phyloP scores from a whole-genome alignment of 805 yeast species.

The Zygotorulaspora sp. region DNA sequence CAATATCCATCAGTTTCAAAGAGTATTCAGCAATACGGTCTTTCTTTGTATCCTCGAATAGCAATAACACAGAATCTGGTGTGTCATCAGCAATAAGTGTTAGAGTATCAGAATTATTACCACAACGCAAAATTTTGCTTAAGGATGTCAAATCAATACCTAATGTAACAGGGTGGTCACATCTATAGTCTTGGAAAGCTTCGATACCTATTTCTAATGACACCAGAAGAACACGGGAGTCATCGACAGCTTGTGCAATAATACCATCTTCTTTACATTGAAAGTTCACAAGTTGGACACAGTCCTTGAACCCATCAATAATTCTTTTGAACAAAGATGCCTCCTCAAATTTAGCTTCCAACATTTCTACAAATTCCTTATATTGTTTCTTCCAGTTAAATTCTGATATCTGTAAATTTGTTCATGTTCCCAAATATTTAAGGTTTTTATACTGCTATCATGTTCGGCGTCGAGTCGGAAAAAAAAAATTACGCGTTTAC shows the following conservation, averaged over 20 bases:
- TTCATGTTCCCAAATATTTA: not conserved
- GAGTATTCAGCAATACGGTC: constrained; percentile 91
- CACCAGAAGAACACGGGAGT: constrained; percentile 89
- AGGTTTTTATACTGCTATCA: constrained; percentile 1
- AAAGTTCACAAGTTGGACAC: constrained; percentile 92
- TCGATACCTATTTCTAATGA: constrained; percentile 82
- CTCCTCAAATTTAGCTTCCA: constrained; percentile 95
- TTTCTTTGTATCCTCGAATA: constrained; percentile 86
- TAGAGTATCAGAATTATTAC: constrained; percentile 81
- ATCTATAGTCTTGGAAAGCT: constrained; percentile 87
- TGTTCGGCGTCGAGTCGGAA: not conserved
- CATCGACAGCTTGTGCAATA: constrained; percentile 95
- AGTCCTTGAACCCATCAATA: constrained; percentile 90
- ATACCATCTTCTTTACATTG: constrained; percentile 95
- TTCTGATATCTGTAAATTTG: no score
- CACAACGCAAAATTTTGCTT: constrained; percentile 84
- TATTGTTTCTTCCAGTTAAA: no score
- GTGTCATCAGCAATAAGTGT: constrained; percentile 86
- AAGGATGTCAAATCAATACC: constrained; percentile 89
- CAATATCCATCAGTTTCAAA: constrained; percentile 92
- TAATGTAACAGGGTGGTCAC: constrained; percentile 87
- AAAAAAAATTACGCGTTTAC: not conserved
- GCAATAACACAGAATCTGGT: constrained; percentile 72
- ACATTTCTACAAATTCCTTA: no score
- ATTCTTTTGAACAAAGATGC: constrained; percentile 88